Conservation (phyloP, 2,329 filamentous ascomycete genomes). For the Nectriaceae sp. region DNA sequence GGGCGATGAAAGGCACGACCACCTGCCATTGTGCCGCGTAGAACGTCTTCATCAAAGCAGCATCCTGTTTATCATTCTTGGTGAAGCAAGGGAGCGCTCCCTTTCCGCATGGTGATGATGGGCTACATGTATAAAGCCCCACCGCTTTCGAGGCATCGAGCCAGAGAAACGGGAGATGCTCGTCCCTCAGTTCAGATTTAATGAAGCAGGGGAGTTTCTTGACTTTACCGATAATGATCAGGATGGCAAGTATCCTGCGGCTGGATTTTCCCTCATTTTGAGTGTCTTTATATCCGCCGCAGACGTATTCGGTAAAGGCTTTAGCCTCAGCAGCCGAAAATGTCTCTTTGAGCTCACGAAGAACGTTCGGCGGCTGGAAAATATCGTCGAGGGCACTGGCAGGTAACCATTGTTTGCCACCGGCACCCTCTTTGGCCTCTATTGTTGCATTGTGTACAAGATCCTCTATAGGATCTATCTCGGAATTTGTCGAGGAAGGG, state of each 20-base stretch:
- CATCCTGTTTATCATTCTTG: neutral
- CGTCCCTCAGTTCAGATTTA: neutral
- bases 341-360: neutral
- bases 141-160: neutral
- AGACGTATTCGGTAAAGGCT: neutral
- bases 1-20: conserved; percentile 1
- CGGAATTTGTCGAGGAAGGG: no score
- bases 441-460: no score
- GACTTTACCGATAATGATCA: neutral
- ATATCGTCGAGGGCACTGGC: neutral
- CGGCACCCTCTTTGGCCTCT: no score
- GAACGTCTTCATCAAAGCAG: neutral
- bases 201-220: neutral
- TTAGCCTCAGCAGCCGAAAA: neutral
- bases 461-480: no score
- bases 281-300: neutral
- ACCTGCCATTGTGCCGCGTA: conserved; percentile 1
- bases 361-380: neutral
- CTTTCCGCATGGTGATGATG: neutral
- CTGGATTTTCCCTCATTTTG: neutral
- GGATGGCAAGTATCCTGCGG: conserved; percentile 1
- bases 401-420: no score
- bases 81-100: neutral
- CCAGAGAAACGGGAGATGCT: conserved; percentile 4
- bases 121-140: neutral